Conservation (phyloP, 2,329 filamentous ascomycete genomes). For the Fusarium incarnatum region DNA sequence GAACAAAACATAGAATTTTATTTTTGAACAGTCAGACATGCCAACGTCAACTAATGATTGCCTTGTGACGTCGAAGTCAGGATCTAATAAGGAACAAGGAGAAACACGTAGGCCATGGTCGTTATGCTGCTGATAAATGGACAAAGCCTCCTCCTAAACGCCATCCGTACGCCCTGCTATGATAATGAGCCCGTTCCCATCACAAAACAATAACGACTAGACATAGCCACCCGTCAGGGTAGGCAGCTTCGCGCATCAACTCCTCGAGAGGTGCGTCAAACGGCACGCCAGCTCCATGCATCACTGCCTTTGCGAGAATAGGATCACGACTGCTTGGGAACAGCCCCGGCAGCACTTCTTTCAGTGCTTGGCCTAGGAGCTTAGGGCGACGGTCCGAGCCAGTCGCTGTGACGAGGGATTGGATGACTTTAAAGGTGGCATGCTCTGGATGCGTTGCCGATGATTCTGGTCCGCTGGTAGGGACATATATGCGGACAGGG, state of each 20-base stretch:
- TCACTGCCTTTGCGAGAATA: conserved; percentile 82
- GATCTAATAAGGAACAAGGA: not conserved
- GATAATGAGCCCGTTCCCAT: conserved; percentile 18
- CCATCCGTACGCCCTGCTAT: conserved; percentile 29
- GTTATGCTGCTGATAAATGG: conserved; percentile 6
- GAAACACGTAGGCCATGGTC: conserved; percentile 1
- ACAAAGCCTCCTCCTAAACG: conserved; percentile 23
- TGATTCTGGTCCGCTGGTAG: conserved; percentile 58
- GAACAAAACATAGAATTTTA: not conserved
- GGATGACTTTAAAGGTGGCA: conserved; percentile 77
- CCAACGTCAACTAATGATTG: not conserved
- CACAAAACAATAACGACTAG: conserved; percentile 80
- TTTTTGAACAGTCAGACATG: not conserved
- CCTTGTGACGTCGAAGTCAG: conserved; percentile 2
- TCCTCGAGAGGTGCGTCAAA: conserved; percentile 85
- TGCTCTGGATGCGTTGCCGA: conserved; percentile 47
- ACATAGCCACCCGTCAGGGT: conserved; percentile 93
- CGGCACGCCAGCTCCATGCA: conserved; percentile 88
- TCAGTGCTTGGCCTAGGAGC: conserved; percentile 79
- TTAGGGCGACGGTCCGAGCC: conserved; percentile 55
- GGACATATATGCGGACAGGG: conserved; percentile 90
- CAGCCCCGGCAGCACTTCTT: conserved; percentile 78
- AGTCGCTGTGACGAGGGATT: conserved; percentile 74
- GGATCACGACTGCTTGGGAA: conserved; percentile 90
- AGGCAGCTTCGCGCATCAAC: conserved; percentile 82